Base-by-base conservation (phyloP, 2,329 filamentous ascomycete species). In the Aspergillus hortae region DNA sequence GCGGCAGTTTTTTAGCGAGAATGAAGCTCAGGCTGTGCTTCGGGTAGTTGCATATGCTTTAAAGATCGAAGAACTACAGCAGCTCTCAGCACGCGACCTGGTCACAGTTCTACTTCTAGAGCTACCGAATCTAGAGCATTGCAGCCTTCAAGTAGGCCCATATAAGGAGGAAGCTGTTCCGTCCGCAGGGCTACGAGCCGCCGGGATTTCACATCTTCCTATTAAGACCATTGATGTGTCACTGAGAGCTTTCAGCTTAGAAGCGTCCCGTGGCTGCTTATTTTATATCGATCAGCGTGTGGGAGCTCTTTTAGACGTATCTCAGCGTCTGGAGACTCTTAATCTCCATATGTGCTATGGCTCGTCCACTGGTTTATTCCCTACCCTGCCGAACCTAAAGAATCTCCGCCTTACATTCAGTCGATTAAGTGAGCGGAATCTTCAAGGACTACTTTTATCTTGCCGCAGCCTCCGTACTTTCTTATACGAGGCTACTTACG, bases 111-210 rank as follows among this genome's bases (percentile, higher is more conserved):
- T 56, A 40, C 15, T 56, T 41, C 32, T 19, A 4, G 15, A 19
- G 35, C 38, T 54, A 15, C 48, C 54, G 19, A 56, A 54, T 42
- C 33, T 56, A 11, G 21, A 41, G 42, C 44, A 47, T 25, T 54
- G 51, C 42, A 54, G 48, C 21, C 30, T 56, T 46, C 27, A 46
- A 38, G n/a, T 47, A 6, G 21, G 9, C 40, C 33, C 6, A 36
- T 30, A 40, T 35, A 19, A 17, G 15, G 27, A 12, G n/a, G 17
- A 9, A 6, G 23, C 30, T 5, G 14, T 27, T 35, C n/a, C 36
- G 27, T 4, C 11, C 4, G 9, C 7, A 3, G 36, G 25, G 33
- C 0, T 52, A 23, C 25, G 6, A 2, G 49, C 42, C 1, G 36
- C 46, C 5, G 25, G 27, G 21, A 43, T 49, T 23, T 27, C 49